Evolutionary conservation across 23 red algal species (phyloP), one percentile per base, ranked within the genome.

Genomic region (Gracilaria caudata): DNA sequence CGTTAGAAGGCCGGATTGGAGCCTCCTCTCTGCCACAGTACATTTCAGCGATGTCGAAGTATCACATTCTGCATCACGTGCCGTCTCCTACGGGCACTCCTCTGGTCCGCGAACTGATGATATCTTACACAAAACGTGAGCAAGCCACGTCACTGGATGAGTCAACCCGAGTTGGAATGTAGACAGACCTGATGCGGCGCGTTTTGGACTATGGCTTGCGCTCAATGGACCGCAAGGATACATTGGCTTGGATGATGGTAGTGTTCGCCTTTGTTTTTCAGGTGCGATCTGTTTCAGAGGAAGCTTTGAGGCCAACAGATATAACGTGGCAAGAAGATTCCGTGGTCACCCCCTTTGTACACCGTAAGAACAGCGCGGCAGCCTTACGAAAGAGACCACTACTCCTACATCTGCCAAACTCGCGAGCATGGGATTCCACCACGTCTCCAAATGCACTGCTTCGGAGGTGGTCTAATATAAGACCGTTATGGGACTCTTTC

Each of bases 201-300:
- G 76, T 80, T 35, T 6, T 80, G 38, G 19, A 7, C 9, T 49
- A 19, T 59, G 76, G 76, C 7, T 16, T 80, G 76, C 19, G 16
- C 33, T 51, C 46, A 7, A 28, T n/a, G 20, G 44, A 7, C 33
- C 33, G 12, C 6, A 37, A 25, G 6, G 23, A 80, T 30, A 24
- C 47, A 7, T 7, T 24, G 20, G 38, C 30, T 35, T 80, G 44
- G 5, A 40, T 23, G 17, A 35, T 41, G 20, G 44, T 54, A 11
- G 46, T 80, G 5, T 59, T 80, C 23, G 40, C 76, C 44, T 80
- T 80, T 59, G 16, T 80, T 4, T 80, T 80, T 28, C 76, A 80
- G 30, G 20, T 51, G 4, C 76, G 76, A 12, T 21, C 76, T 3
- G 25, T 59, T n/a, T 29, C 39, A 6, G 51, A 55, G 5, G 24